Evolutionary conservation across 768 basidiomycete species (phyloP), one percentile per base, ranked within the genome.

Genomic region (Mrakia blollopis): DNA sequence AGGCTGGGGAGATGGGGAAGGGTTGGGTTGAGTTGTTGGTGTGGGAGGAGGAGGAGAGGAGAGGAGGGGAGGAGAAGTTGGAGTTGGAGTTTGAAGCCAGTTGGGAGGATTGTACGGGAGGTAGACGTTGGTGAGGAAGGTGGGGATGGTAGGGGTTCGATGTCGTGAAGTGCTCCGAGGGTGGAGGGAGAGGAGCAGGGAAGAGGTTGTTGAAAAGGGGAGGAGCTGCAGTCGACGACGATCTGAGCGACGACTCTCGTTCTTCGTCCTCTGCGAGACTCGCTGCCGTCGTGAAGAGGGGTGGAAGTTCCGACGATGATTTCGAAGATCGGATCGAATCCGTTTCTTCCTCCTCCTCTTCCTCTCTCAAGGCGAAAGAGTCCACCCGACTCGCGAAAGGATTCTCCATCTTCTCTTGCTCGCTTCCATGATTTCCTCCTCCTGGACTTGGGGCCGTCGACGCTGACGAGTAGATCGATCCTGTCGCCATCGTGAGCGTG

Each of bases 401-500:
- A 35, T 63, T 32, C 28, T 32, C 62, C 21, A 4, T 25, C 21
- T 54, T 6, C 10, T 54, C 52, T 2, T 23, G 2, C 23, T 54
- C 14, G 5, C 23, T 23, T 54, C n/a, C n/a, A n/a, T n/a, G n/a
- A n/a, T n/a, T n/a, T n/a, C 52, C 52, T 57, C 28, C 57, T 13
- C 28, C 10, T 0, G 57, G 23, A n/a, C n/a, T 28, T 32, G 62
- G 30, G 0, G 11, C 21, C 0, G 30, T 35, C 30, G 62, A 23
- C 13, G 62, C 14, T 8, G 8, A 30, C 32, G 62, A 63, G 62
- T 63, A 63, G 11, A 63, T 63, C 35, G 62, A 63, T 0, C 62
- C 62, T 32, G 62, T 63, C 32, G 62, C 62, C 62, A 63, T 63
- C 11, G 62, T 63, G 32, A 63, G 62, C 62, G 62, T 63, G 62